Percentiles rank a stretch among this genome's conserved stretches.
These are phyloP conservation scores for Pleochaeta shiraiana DNA, from an alignment of 2,329 filamentous ascomycete species.

Conservation along the genomic window DNA sequence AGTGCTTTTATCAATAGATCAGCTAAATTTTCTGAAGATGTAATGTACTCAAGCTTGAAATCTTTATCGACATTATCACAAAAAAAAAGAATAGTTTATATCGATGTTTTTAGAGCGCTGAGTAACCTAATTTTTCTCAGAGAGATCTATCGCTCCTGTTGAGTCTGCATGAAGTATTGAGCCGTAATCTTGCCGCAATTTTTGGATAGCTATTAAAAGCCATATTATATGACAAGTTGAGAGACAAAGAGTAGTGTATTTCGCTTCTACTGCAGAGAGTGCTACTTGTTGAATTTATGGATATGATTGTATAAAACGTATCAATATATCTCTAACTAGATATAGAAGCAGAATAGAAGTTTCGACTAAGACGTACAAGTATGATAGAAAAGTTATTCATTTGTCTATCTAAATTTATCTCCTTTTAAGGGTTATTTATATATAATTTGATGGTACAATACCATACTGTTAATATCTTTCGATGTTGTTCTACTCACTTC, in stretches of 20 bases:
- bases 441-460: too few relatives aligned
- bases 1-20: background rate
- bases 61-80: background rate
- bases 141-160: conserved; percentile 1
- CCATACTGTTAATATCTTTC: too few relatives aligned
- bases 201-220: background rate
- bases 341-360: too few relatives aligned
- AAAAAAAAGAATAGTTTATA: background rate
- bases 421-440: too few relatives aligned
- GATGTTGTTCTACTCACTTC: too few relatives aligned
- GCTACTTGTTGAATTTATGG: too few relatives aligned
- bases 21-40: conserved; percentile 2
- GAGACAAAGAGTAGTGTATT: background rate
- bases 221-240: conserved; percentile 1
- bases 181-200: background rate
- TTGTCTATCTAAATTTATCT: too few relatives aligned
- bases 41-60: conserved; percentile 3
- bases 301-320: too few relatives aligned
- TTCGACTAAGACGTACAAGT: too few relatives aligned
- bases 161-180: background rate
- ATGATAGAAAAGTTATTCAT: too few relatives aligned
- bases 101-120: conserved; percentile 2
- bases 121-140: background rate
- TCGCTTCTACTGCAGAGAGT: background rate
- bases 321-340: too few relatives aligned